Base-by-base conservation (phyloP, 768 basidiomycete species). In the Suillus discolor region DNA sequence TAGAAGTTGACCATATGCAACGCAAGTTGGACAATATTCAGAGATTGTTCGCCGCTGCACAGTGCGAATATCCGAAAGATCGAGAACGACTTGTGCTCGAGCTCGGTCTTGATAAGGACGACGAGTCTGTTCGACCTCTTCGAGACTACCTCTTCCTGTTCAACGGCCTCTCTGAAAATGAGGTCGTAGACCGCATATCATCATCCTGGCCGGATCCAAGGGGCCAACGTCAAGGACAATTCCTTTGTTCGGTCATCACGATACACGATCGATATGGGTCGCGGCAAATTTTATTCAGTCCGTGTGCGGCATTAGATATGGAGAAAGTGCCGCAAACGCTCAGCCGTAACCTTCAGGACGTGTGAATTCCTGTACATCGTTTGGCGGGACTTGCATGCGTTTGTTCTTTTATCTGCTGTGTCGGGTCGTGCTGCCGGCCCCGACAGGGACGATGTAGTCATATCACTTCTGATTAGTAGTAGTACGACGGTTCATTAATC, bases 121-220 rank as follows among this genome's bases (percentile, higher is more conserved):
- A 38, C 11, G 36, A 38, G 11, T 38, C 36, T 2, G 36, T 38
- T 38, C 57, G 4, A 38, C 57, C 57, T 39, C 57, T 57, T 57
- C 57, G 36, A 39, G 8, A 57, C 57, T 57, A 57, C 57, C 57
- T 57, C 23, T 25, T 38, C 38, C 38, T 57, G 23, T 57, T 57
- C 36, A 23, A 39, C 16, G 57, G 57, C 0, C 38, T 39, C 38
- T 38, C 57, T 38, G 57, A 57, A 57, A 57, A 39, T 11, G 57
- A 57, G 15, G 23, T 57, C 38, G 38, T 57, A n/a, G n/a, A 39
- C 38, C 36, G 57, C 23, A n/a, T n/a, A n/a, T 57, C 39, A 9
- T 23, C 57, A 9, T 57, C 36, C 6, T 57, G 57, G 57, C 8
- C n/a, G 9, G 57, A 39, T 57, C 38, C 15, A 39, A 57, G 55